These are phyloP conservation scores for Penicillium sp. DNA, from an alignment of 2,329 filamentous ascomycete genomes.

Conservation along the genomic window DNA sequence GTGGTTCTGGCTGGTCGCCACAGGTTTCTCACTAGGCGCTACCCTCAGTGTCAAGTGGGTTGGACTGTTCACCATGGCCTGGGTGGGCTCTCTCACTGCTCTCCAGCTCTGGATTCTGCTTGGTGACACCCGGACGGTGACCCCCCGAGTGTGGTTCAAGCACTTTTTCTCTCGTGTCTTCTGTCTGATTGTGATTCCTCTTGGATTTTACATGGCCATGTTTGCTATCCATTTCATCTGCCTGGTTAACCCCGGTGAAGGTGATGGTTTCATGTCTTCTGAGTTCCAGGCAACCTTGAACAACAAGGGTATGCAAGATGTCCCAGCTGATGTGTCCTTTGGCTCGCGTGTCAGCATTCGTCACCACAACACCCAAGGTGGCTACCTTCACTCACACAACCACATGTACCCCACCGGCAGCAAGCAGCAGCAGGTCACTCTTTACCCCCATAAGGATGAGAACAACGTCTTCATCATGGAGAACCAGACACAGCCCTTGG, in stretches of 20 bases:
- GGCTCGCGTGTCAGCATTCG: slow-evolving; percentile 85
- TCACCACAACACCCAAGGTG: slow-evolving; percentile 96
- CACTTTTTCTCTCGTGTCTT: slow-evolving; percentile 90
- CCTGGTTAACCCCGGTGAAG: slow-evolving; percentile 91
- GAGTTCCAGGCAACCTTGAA: slow-evolving; percentile 98
- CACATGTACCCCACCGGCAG: slow-evolving; percentile 98
- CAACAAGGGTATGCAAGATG: slow-evolving; percentile 94
- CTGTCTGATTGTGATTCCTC: slow-evolving; percentile 86
- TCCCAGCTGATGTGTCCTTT: slow-evolving; percentile 86
- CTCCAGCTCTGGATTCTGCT: slow-evolving; percentile 95
- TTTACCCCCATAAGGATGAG: slow-evolving; percentile 98
- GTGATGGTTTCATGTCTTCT: slow-evolving; percentile 99
- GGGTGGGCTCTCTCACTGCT: slow-evolving; percentile 89
- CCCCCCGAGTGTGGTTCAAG: slow-evolving; percentile 84
- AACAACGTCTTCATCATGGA: slow-evolving; percentile 95
- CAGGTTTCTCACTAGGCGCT: slow-evolving; percentile 83
- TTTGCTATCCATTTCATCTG: slow-evolving; percentile 96
- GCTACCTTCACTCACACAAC: slow-evolving; percentile 93
- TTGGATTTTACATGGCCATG: slow-evolving; percentile 93
- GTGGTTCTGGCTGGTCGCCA: slow-evolving; percentile 97
- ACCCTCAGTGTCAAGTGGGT: slow-evolving; percentile 99
- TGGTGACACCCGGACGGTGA: slow-evolving; percentile 84
- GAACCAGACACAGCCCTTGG: slow-evolving; percentile 92
- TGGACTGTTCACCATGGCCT: slow-evolving; percentile 96
- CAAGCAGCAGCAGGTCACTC: slow-evolving; percentile 97